Evolutionary conservation across 2,329 filamentous ascomycete species (phyloP).

Genomic region (Penicillium sp.): DNA sequence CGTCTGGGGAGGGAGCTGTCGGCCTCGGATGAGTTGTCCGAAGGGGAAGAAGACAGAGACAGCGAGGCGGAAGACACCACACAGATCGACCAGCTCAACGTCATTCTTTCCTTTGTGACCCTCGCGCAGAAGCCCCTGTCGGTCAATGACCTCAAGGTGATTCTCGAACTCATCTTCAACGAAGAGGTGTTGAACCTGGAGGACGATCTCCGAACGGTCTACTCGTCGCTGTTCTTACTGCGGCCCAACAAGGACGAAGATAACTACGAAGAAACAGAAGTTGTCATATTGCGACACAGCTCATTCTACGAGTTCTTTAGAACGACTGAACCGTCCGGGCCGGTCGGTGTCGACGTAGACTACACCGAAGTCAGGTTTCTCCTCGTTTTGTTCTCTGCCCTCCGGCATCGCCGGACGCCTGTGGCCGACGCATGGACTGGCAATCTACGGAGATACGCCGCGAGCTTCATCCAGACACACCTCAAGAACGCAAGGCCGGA

Average conservation of each 20-base stretch:
- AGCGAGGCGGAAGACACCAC: background rate
- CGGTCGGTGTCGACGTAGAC: background rate
- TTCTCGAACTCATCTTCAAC: background rate
- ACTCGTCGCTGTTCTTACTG: background rate
- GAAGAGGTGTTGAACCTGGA: slow-evolving; percentile 7
- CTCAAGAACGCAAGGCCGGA: background rate
- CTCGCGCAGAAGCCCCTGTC: slow-evolving; percentile 11
- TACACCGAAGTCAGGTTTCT: background rate
- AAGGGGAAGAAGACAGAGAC: background rate
- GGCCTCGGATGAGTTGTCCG: background rate
- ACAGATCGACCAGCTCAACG: slow-evolving; percentile 12
- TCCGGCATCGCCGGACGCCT: background rate
- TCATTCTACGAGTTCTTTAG: slow-evolving; percentile 16
- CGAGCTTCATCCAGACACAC: background rate
- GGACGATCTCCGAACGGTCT: slow-evolving; percentile 6
- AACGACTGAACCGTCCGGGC: no score
- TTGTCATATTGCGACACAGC: slow-evolving; percentile 13
- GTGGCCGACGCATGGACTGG: no score
- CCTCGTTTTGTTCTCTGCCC: background rate
- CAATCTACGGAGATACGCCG: background rate
- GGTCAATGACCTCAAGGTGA: background rate
- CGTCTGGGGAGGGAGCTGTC: slow-evolving; percentile 18
- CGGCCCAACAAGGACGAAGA: background rate
- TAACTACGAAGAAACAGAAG: background rate
- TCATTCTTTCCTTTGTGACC: slow-evolving; percentile 13